These are phyloP conservation scores for Sporisorium scitamineum DNA, from an alignment of 1,284 basidiomycete species.

Conservation along the genomic window DNA sequence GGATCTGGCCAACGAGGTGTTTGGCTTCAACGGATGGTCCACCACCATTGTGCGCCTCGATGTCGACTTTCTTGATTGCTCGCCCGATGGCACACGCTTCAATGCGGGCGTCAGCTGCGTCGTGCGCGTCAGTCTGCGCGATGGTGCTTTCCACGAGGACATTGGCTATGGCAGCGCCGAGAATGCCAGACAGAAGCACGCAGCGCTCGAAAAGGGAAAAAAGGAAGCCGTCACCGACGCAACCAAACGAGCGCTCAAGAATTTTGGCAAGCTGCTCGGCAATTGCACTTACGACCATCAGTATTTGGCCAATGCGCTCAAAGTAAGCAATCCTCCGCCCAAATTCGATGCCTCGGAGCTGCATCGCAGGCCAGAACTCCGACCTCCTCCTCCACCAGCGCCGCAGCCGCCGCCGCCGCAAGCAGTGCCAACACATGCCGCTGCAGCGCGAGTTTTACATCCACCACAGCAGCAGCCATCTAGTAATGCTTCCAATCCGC, in stretches of 20 bases:
- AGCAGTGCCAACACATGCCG: constrained; percentile 3
- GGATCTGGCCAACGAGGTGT: constrained; percentile 90
- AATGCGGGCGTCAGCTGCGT: constrained; percentile 86
- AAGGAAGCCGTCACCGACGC: constrained; percentile 98
- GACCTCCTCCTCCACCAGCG: constrained; percentile 19
- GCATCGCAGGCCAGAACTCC: constrained; percentile 46
- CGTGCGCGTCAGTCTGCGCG: constrained; percentile 85
- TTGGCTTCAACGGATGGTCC: constrained; percentile 98
- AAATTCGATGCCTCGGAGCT: constrained; percentile 55
- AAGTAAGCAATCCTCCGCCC: constrained; percentile 69
- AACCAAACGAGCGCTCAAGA: constrained; percentile 87
- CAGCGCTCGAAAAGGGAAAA: constrained; percentile 94
- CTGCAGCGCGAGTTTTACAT: neutral
- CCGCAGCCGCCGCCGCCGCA: constrained; percentile 15
- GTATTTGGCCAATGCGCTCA: constrained; percentile 84
- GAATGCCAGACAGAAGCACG: constrained; percentile 84
- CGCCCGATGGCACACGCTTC: constrained; percentile 75
- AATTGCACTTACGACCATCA: constrained; percentile 95
- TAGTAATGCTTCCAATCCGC: neutral
- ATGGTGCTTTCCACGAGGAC: constrained; percentile 87
- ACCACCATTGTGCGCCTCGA: constrained; percentile 83
- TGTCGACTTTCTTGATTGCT: constrained; percentile 74
- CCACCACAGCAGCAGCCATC: neutral
- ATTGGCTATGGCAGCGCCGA: constrained; percentile 86
- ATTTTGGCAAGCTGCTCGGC: constrained; percentile 90